Conservation (phyloP, 805 yeast genomes). For the Hemisphaericaspora nanyangensis region DNA sequence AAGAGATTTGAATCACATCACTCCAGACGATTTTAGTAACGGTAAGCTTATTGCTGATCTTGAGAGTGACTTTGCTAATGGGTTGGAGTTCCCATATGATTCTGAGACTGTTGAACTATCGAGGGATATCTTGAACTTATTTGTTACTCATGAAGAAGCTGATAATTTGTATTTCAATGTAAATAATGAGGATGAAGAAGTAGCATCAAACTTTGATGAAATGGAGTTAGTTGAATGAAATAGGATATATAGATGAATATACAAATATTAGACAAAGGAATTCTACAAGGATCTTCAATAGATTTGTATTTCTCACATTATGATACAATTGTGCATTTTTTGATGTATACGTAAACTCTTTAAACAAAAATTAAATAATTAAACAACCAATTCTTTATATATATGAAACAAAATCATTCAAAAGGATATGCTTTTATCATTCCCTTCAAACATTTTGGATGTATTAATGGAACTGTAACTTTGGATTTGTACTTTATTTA, state of each 20-base stretch:
- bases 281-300: neutral
- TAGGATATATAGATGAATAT: neutral
- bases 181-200: conserved; percentile 35
- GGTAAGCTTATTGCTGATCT: conserved; percentile 25
- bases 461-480: neutral
- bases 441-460: neutral
- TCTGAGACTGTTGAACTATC: conserved; percentile 65
- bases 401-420: neutral
- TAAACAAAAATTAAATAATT: conserved; percentile 1
- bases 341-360: conserved; percentile 9
- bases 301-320: conserved; percentile 1
- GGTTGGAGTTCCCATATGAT: conserved; percentile 59
- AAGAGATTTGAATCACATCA: conserved; percentile 31
- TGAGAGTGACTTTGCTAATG: conserved; percentile 49
- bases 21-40: conserved; percentile 10
- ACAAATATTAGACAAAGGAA: too few species aligned
- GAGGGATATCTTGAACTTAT: conserved; percentile 62
- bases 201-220: conserved; percentile 13
- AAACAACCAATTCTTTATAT: conserved; percentile 4
- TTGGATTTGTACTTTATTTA: conserved; percentile 10
- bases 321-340: conserved; percentile 8
- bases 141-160: conserved; percentile 73
- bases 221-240: conserved; percentile 18
- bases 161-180: conserved; percentile 69
- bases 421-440: neutral